Conservation (phyloP, 805 yeast genomes). For the Sporopachydermia lactativora region DNA sequence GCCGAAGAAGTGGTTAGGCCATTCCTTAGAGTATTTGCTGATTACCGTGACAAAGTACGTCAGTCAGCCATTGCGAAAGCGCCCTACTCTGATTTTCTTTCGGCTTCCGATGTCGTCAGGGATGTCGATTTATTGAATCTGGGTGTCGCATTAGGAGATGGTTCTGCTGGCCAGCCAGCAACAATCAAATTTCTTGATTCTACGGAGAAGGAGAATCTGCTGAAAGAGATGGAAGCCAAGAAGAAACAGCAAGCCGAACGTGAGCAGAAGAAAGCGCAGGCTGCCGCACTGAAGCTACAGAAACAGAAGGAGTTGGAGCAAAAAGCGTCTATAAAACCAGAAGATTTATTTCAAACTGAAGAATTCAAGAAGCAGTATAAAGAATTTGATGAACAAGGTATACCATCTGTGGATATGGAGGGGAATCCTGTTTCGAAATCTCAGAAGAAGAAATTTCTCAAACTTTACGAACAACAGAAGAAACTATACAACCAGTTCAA, state of each 20-base stretch:
- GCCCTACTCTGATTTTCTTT: conserved; percentile 36
- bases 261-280: conserved; percentile 35
- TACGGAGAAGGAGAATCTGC: conserved; percentile 52
- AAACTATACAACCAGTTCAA: conserved; percentile 62
- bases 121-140: conserved; percentile 54
- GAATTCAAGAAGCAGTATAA: conserved; percentile 29
- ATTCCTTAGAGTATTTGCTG: conserved; percentile 60
- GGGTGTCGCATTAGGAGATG: conserved; percentile 82
- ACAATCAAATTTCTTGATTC: conserved; percentile 66
- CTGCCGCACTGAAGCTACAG: conserved; percentile 26
- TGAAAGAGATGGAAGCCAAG: conserved; percentile 42
- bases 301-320: conserved; percentile 53
- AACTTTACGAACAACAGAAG: conserved; percentile 67
- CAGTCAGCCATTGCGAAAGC: conserved; percentile 52
- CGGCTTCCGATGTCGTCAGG: conserved; percentile 64
- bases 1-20: conserved; percentile 68
- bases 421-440: conserved; percentile 77
- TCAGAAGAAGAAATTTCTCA: conserved; percentile 65
- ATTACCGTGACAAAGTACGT: conserved; percentile 75
- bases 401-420: conserved; percentile 60
- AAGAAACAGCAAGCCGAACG: conserved; percentile 38
- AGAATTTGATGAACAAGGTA: conserved; percentile 75
- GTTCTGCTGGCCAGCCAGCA: conserved; percentile 65
- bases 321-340: conserved; percentile 58
- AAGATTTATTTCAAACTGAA: conserved; percentile 53